These are phyloP conservation scores for Medicago lupulina DNA, from an alignment of 306 rosid species.

Conservation along the genomic window DNA sequence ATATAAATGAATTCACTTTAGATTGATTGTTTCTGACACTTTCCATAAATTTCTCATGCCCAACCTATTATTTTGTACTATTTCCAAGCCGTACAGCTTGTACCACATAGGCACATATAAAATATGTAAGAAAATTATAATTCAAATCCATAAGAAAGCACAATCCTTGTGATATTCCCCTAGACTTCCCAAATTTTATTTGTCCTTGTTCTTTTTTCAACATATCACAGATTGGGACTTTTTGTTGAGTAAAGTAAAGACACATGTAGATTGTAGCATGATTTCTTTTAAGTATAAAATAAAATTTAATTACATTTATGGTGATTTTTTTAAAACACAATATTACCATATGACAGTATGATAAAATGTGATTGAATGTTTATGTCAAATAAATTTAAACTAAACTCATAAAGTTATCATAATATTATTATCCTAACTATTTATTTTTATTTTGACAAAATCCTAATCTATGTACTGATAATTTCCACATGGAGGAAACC, in stretches of 20 bases:
- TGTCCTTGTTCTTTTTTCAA: neutral
- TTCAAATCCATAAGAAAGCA: constrained; percentile 9
- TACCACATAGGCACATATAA: constrained; percentile 6
- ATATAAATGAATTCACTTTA: constrained; percentile 17
- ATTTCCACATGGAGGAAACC: too few species aligned
- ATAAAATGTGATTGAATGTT: too few species aligned
- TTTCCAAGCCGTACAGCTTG: neutral
- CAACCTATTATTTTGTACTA: constrained; percentile 32
- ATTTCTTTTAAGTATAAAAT: too few species aligned
- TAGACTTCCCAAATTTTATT: neutral
- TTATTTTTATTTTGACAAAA: too few species aligned
- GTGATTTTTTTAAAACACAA: too few species aligned
- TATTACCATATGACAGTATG: too few species aligned
- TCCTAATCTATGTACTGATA: too few species aligned
- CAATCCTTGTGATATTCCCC: constrained; percentile 42
- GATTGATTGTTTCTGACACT: constrained; percentile 38
- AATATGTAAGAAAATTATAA: constrained; percentile 11
- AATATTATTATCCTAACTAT: too few species aligned
- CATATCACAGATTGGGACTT: neutral
- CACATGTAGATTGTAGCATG: neutral
- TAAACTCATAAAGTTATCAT: too few species aligned
- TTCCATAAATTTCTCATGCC: constrained; percentile 43
- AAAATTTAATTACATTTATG: too few species aligned
- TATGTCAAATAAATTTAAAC: too few species aligned
- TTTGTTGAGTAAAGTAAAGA: neutral